These are phyloP conservation scores for Juglanconis sp. DNA, from an alignment of 2,329 filamentous ascomycete genomes.

Conservation along the genomic window DNA sequence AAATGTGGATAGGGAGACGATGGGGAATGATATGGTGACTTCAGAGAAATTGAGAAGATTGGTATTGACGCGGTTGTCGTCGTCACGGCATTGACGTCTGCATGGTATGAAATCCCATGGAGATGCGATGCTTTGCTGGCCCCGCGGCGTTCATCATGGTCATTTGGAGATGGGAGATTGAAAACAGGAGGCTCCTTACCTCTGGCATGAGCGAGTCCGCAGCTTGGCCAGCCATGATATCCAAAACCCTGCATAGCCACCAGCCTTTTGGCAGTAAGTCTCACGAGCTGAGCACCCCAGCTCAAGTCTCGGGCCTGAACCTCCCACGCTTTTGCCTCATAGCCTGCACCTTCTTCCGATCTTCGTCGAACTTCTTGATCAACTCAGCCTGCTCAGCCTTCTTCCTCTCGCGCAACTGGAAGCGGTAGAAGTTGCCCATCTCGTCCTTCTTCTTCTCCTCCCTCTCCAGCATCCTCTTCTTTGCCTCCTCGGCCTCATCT, in stretches of 20 bases:
- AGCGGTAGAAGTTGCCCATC: slow-evolving; percentile 75
- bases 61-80: slow-evolving; percentile 43
- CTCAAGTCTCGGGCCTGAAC: slow-evolving; percentile 50
- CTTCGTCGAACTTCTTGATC: slow-evolving; percentile 71
- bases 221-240: neutral
- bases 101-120: slow-evolving; percentile 26
- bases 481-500: slow-evolving; percentile 64
- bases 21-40: neutral
- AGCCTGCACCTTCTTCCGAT: slow-evolving; percentile 66
- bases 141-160: slow-evolving; percentile 37
- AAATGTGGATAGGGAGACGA: neutral
- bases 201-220: neutral
- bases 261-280: neutral
- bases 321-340: slow-evolving; percentile 67
- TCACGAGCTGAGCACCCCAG: neutral
- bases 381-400: slow-evolving; percentile 71
- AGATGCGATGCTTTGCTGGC: slow-evolving; percentile 32
- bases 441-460: slow-evolving; percentile 60
- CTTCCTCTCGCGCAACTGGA: slow-evolving; percentile 75
- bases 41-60: slow-evolving; percentile 36
- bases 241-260: neutral
- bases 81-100: slow-evolving; percentile 36
- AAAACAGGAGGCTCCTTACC: slow-evolving; percentile 7
- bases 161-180: slow-evolving; percentile 1
- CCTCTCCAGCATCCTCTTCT: slow-evolving; percentile 60